Percentiles rank a stretch among this genome's conserved stretches.
These are phyloP conservation scores for Plasmodium malariae DNA, from an alignment of 169 alveolate genomes.

Conservation along the genomic window DNA sequence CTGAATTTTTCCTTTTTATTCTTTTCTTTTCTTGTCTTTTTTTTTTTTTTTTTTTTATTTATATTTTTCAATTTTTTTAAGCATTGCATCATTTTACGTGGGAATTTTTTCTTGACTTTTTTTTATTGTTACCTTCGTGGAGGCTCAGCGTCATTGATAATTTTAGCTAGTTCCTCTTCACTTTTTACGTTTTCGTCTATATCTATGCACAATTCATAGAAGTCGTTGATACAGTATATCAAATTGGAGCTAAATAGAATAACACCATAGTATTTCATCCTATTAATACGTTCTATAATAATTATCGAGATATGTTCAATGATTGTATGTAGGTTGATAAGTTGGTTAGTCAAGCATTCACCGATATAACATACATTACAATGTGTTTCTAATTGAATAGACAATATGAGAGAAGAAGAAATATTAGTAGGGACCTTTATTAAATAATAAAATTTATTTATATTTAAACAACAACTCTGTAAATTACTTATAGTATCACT, in stretches of 20 bases:
- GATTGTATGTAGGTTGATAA: conserved; percentile 1
- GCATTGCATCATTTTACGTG: too few relatives aligned
- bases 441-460: conserved; percentile 22
- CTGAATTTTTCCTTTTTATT: too few relatives aligned
- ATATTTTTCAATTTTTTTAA: too few relatives aligned
- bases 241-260: conserved; percentile 49
- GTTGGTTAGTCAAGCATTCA: conserved; percentile 17
- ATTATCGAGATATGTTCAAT: conserved; percentile 7
- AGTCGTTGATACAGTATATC: conserved; percentile 28
- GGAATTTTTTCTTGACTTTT: not conserved
- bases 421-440: conserved; percentile 30
- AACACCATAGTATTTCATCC: conserved; percentile 32
- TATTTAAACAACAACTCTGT: conserved; percentile 22
- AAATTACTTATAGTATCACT: conserved; percentile 37
- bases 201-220: conserved; percentile 9
- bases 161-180: not conserved
- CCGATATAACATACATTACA: conserved; percentile 54
- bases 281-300: conserved; percentile 32
- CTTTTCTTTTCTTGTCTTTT: too few relatives aligned
- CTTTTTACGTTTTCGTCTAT: conserved; percentile 7
- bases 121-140: not conserved
- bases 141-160: not conserved
- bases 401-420: conserved; percentile 18
- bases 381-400: conserved; percentile 47
- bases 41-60: too few relatives aligned